These are phyloP conservation scores for Trichoderma koningii DNA, from an alignment of 2,329 filamentous ascomycete species.

Conservation along the genomic window DNA sequence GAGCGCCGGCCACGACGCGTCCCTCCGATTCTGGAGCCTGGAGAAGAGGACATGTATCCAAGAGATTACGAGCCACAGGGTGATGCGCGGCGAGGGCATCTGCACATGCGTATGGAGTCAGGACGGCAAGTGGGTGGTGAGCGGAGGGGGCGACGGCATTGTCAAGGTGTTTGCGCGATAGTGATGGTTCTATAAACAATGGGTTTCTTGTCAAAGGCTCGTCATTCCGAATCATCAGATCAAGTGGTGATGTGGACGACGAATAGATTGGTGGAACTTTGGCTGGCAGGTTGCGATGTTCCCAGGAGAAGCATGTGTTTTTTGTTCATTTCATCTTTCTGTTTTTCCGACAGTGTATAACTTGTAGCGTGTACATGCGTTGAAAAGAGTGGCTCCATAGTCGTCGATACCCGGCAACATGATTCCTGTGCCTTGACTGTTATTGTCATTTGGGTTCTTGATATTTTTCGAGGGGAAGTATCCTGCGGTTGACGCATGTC, in stretches of 20 bases:
- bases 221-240: neutral
- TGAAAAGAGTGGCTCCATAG: slow-evolving; percentile 30
- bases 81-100: slow-evolving; percentile 95
- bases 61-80: slow-evolving; percentile 87
- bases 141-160: slow-evolving; percentile 89
- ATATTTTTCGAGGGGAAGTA: neutral
- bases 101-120: slow-evolving; percentile 95
- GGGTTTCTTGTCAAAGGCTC: neutral
- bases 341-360: slow-evolving; percentile 2
- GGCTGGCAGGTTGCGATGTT: slow-evolving; percentile 1
- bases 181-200: slow-evolving; percentile 21
- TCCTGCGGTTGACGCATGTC: neutral
- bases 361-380: slow-evolving; percentile 28
- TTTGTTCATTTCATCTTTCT: neutral
- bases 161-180: slow-evolving; percentile 83
- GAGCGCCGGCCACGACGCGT: slow-evolving; percentile 93
- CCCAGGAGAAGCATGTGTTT: neutral
- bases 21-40: slow-evolving; percentile 93
- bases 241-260: slow-evolving; percentile 17
- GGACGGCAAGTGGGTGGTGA: slow-evolving; percentile 92
- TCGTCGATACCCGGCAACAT: slow-evolving; percentile 41
- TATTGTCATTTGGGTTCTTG: neutral
- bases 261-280: slow-evolving; percentile 16
- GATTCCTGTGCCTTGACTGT: slow-evolving; percentile 2
- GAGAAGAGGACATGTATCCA: slow-evolving; percentile 95